Evolutionary conservation across 768 basidiomycete genomes (phyloP).

Genomic region (Xerocomellus amylosporus): DNA sequence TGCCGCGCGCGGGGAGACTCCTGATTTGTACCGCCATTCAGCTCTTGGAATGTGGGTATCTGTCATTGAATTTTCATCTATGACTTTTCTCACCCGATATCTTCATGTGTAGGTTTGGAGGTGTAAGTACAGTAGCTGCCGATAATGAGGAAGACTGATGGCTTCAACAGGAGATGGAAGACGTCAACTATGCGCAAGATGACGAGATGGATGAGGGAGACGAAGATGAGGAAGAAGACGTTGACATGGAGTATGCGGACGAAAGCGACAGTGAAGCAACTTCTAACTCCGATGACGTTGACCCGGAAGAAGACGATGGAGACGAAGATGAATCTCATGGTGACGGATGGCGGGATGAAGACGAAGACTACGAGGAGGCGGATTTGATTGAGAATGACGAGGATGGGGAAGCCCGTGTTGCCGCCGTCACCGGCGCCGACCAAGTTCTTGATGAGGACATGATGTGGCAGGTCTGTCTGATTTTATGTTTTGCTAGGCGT

Average conservation of each 20-base stretch:
- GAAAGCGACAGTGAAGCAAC: slow-evolving; percentile 82
- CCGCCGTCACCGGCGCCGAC: slow-evolving; percentile 49
- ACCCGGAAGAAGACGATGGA: slow-evolving; percentile 60
- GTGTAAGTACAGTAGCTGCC: slow-evolving; percentile 50
- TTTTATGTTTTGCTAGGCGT: neutral
- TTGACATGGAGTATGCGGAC: slow-evolving; percentile 85
- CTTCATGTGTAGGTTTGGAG: slow-evolving; percentile 54
- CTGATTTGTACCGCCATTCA: slow-evolving; percentile 94
- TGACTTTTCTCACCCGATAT: slow-evolving; percentile 8
- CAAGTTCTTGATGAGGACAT: slow-evolving; percentile 50
- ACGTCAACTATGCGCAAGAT: slow-evolving; percentile 60
- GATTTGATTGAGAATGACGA: slow-evolving; percentile 63
- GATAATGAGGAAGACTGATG: slow-evolving; percentile 16
- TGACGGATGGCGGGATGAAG: slow-evolving; percentile 56
- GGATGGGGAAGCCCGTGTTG: slow-evolving; percentile 44
- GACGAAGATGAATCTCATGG: slow-evolving; percentile 47
- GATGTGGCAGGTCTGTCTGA: slow-evolving; percentile 53
- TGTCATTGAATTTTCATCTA: neutral
- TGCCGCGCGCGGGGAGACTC: slow-evolving; percentile 70
- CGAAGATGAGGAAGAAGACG: slow-evolving; percentile 79
- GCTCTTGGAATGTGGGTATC: slow-evolving; percentile 83
- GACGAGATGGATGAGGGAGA: slow-evolving; percentile 81
- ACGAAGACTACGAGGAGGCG: slow-evolving; percentile 58
- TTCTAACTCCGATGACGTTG: slow-evolving; percentile 69
- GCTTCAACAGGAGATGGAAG: slow-evolving; percentile 75